Evolutionary conservation across 768 basidiomycete species (phyloP).

Genomic region (Pleurotus tuber-regium): DNA sequence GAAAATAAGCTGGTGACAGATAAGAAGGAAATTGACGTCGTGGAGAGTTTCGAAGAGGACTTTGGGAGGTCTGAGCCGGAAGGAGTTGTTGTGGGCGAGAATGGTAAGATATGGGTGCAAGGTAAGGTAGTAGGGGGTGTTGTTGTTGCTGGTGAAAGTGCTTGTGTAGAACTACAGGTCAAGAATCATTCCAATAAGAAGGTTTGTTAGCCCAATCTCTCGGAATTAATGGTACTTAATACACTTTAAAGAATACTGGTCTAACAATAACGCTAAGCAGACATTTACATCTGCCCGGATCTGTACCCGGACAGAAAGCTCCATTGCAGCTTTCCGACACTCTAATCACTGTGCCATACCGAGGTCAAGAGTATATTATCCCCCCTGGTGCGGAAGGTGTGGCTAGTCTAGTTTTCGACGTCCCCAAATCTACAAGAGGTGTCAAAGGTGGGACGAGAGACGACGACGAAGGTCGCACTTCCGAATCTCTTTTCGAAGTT

Average conservation of each 20-base stretch:
- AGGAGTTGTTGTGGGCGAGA: conserved; percentile 67
- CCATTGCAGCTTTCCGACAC: conserved; percentile 66
- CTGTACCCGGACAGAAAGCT: conserved; percentile 36
- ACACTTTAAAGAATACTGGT: conserved; percentile 57
- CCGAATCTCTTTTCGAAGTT: conserved; percentile 67
- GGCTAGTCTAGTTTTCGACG: conserved; percentile 76
- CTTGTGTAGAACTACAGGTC: conserved; percentile 72
- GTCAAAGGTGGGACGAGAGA: conserved; percentile 60
- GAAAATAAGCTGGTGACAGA: conserved; percentile 68
- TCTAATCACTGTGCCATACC: conserved; percentile 65
- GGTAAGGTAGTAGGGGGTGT: conserved; percentile 62
- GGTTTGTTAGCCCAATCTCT: conserved; percentile 36
- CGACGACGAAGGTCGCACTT: conserved; percentile 43
- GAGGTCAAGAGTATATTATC: conserved; percentile 72
- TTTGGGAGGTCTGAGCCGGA: conserved; percentile 43
- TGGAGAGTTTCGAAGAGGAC: conserved; percentile 50
- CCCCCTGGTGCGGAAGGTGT: conserved; percentile 75
- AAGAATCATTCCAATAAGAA: conserved; percentile 82
- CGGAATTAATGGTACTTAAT: conserved; percentile 6
- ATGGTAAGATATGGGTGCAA: conserved; percentile 78
- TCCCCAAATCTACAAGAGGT: conserved; percentile 64
- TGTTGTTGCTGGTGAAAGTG: conserved; percentile 65
- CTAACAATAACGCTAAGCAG: conserved; percentile 60
- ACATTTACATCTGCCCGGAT: conserved; percentile 52
- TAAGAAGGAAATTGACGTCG: conserved; percentile 58